Conservation (phyloP, 148 eudicot species). For the Beta vulgaris region DNA sequence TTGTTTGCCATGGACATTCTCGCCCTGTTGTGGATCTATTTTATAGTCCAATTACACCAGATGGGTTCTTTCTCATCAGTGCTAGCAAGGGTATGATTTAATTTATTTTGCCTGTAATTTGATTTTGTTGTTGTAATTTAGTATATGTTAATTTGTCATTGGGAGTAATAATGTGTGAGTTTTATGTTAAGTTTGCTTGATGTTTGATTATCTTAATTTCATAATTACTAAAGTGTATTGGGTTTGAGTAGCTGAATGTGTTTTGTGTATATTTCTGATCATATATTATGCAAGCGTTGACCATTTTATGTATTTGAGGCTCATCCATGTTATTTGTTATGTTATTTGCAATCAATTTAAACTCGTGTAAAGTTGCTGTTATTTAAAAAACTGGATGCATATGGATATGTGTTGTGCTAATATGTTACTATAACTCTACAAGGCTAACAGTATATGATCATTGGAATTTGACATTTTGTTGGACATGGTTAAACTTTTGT, state of each 20-base stretch:
- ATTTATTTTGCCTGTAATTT: not conserved
- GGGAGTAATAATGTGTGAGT: conserved; percentile 11
- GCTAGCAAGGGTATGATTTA: conserved; percentile 79
- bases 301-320: not conserved
- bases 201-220: not conserved
- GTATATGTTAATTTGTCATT: not conserved
- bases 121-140: not conserved
- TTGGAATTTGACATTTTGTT: not conserved
- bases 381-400: not conserved
- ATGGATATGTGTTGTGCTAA: not conserved
- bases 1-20: conserved; percentile 91
- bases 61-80: conserved; percentile 80
- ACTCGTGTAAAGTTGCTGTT: too few relatives aligned
- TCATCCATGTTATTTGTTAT: not conserved
- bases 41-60: conserved; percentile 80
- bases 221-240: conserved; percentile 5
- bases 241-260: not conserved
- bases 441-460: not conserved
- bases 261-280: not conserved
- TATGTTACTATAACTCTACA: too few relatives aligned
- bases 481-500: not conserved
- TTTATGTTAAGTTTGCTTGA: not conserved
- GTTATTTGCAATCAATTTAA: not conserved
- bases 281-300: conserved; percentile 17
- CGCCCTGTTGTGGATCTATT: conserved; percentile 86